Percentiles rank a stretch among this genome's conserved stretches.
Evolutionary conservation across 2,329 filamentous ascomycete genomes (phyloP).

Genomic region (Pezicula radicicola): DNA sequence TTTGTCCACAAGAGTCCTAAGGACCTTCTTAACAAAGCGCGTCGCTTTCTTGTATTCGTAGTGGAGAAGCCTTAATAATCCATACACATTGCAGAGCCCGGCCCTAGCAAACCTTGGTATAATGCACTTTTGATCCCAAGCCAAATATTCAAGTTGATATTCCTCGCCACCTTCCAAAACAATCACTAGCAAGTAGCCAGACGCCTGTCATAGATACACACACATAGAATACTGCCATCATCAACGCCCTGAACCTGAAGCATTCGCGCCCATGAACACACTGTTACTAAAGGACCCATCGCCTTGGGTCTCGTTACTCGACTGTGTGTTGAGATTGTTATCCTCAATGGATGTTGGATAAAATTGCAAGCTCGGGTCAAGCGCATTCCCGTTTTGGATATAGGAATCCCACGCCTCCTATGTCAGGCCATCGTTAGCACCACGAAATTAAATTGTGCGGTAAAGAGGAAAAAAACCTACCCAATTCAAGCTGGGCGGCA

Average conservation of each 20-base stretch:
- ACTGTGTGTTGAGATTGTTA: constrained; percentile 12
- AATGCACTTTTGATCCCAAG: constrained; percentile 1
- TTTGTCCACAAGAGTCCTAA: too few relatives aligned
- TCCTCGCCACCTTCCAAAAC: not conserved
- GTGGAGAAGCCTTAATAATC: not conserved
- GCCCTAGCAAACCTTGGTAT: not conserved
- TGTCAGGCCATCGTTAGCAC: constrained; percentile 22
- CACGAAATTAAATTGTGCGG: not conserved
- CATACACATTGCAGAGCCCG: not conserved
- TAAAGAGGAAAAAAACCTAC: constrained; percentile 39
- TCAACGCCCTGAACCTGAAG: constrained; percentile 22
- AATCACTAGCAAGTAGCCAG: not conserved
- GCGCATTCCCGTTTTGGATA: constrained; percentile 51
- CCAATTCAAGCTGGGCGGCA: constrained; percentile 59
- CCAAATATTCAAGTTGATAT: not conserved
- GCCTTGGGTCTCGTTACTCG: constrained; percentile 6
- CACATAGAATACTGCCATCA: not conserved
- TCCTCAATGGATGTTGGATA: constrained; percentile 22
- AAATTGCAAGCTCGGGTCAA: constrained; percentile 28
- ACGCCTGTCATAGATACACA: not conserved
- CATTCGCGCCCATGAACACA: constrained; percentile 32
- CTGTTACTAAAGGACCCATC: constrained; percentile 22
- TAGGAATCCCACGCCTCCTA: constrained; percentile 69
- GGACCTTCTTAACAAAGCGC: not conserved
- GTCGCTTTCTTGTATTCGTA: not conserved